phyloP scores from a whole-genome alignment of 441 rosid genomes.

The Euphorbia celastroides region DNA sequence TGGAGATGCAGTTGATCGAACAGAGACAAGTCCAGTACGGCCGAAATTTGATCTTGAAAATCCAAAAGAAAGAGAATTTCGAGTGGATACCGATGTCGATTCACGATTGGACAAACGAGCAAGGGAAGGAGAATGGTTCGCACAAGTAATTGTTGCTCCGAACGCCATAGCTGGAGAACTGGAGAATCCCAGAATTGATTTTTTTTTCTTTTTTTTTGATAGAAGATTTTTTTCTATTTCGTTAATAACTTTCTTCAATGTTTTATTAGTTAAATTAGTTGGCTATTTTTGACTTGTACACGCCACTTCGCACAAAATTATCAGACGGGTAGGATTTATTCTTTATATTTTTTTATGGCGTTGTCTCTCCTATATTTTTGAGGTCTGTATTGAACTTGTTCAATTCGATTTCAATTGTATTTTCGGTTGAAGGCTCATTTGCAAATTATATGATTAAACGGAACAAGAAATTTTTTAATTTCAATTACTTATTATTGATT shows the following conservation, averaged over 20 bases:
- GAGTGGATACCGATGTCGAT: conserved; percentile 15
- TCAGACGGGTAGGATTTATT: conserved; percentile 15
- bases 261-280: neutral
- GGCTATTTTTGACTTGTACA: neutral
- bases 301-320: neutral
- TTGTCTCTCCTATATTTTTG: neutral
- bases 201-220: neutral
- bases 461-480: too few relatives aligned
- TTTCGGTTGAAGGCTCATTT: neutral
- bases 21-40: conserved; percentile 34
- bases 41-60: conserved; percentile 26
- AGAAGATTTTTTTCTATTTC: neutral
- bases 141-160: conserved; percentile 33
- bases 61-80: conserved; percentile 38
- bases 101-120: conserved; percentile 22
- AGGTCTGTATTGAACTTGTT: conserved; percentile 6
- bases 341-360: too few relatives aligned
- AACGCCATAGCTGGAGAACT: conserved; percentile 40
- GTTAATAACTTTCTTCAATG: neutral
- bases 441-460: too few relatives aligned
- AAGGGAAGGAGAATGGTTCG: conserved; percentile 28
- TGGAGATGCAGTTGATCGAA: conserved; percentile 45
- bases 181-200: neutral
- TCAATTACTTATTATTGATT: too few relatives aligned
- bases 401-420: neutral